phyloP scores from a whole-genome alignment of 305 asterid genomes.

The Solanum hybrid region DNA sequence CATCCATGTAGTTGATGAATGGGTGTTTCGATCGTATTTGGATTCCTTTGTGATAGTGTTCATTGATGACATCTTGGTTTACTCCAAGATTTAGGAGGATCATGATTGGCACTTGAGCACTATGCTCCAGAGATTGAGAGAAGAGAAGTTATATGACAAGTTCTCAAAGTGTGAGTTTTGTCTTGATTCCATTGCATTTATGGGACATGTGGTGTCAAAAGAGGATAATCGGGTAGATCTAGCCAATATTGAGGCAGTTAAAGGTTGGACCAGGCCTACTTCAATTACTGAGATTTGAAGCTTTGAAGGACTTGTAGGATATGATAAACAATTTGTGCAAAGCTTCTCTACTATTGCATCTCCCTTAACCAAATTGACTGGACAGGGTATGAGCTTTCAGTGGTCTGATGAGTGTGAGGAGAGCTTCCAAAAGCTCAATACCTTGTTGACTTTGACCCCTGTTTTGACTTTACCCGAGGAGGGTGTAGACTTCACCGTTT shows the following conservation, averaged over 20 bases:
- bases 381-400: neutral
- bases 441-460: neutral
- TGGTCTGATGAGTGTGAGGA: neutral
- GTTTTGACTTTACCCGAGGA: neutral
- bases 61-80: too few species aligned
- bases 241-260: neutral
- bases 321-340: too few species aligned
- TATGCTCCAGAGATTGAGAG: neutral
- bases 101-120: neutral
- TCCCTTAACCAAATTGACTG: neutral
- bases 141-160: neutral
- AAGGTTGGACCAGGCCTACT: neutral
- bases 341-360: neutral
- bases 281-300: neutral
- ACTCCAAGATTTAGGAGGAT: neutral
- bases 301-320: neutral
- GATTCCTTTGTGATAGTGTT: too few species aligned
- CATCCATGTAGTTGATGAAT: too few species aligned
- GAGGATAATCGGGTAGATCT: neutral
- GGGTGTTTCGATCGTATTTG: too few species aligned
- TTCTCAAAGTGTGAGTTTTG: neutral
- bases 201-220: neutral
- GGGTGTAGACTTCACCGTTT: neutral
- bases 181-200: neutral
- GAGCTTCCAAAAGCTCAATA: neutral